Percentiles rank a stretch among this genome's conserved stretches.
These are phyloP conservation scores for Krasilnikovozyma curviuscula DNA, from an alignment of 768 basidiomycete genomes.

Conservation along the genomic window DNA sequence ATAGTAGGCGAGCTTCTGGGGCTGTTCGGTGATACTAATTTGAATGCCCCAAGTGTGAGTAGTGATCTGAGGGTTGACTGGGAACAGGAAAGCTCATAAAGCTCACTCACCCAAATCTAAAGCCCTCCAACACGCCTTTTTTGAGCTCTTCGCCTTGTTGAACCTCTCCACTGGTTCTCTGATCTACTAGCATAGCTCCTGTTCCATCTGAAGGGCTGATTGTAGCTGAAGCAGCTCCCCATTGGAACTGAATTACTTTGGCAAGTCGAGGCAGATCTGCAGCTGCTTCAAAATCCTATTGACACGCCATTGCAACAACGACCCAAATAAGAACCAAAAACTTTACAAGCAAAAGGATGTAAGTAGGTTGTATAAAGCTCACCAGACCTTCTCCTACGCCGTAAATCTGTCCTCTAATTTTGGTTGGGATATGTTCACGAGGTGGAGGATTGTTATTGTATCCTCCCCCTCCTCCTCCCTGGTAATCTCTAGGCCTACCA, in stretches of 20 bases:
- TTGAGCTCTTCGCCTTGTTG: too few relatives aligned
- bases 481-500: too few relatives aligned
- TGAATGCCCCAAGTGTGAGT: neutral
- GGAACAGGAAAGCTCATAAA: neutral
- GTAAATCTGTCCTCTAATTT: constrained; percentile 23
- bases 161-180: too few relatives aligned
- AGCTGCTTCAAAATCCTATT: constrained; percentile 25
- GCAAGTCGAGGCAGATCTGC: constrained; percentile 25
- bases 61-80: neutral
- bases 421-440: constrained; percentile 16
- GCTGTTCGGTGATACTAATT: constrained; percentile 49
- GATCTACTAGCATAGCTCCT: too few relatives aligned
- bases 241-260: constrained; percentile 20
- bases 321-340: too few relatives aligned
- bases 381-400: constrained; percentile 24
- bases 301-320: too few relatives aligned
- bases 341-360: neutral
- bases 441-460: constrained; percentile 11
- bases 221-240: constrained; percentile 23
- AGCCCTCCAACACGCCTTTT: constrained; percentile 24
- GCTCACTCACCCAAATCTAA: constrained; percentile 24
- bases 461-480: neutral
- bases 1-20: constrained; percentile 81
- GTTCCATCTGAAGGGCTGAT: too few relatives aligned
- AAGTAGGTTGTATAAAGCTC: constrained; percentile 2